phyloP scores from a whole-genome alignment of 2,329 filamentous ascomycete genomes.

The Daldinia eschscholtzii region DNA sequence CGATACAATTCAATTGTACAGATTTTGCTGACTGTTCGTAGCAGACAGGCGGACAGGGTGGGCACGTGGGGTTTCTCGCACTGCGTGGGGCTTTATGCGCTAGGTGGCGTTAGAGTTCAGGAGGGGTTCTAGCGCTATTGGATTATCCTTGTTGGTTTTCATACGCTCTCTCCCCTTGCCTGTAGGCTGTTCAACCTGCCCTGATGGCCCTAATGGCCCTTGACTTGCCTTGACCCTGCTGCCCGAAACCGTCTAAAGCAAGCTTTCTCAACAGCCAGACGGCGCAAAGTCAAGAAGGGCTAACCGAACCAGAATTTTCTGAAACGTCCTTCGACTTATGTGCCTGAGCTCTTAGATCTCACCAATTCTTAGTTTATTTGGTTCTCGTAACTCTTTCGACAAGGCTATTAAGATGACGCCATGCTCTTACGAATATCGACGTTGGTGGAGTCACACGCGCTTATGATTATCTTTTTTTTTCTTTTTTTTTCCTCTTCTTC shows the following conservation, averaged over 20 bases:
- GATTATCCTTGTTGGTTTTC: conserved; percentile 26
- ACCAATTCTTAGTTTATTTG: conserved; percentile 17
- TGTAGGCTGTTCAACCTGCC: conserved; percentile 11
- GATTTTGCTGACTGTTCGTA: conserved; percentile 10
- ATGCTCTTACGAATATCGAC: conserved; percentile 3
- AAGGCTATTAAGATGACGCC: conserved; percentile 20
- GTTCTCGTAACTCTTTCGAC: conserved; percentile 5
- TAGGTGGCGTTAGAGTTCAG: conserved; percentile 14
- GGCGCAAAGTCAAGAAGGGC: not conserved
- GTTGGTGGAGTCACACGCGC: not conserved
- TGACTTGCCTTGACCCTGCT: conserved; percentile 2
- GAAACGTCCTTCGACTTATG: conserved; percentile 39
- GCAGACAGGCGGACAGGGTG: conserved; percentile 18
- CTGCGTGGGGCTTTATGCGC: conserved; percentile 29
- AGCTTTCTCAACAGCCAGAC: conserved; percentile 3
- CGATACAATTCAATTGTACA: conserved; percentile 10
- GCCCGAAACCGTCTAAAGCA: conserved; percentile 12
- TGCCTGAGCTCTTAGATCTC: conserved; percentile 22
- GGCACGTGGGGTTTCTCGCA: conserved; percentile 34
- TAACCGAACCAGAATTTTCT: conserved; percentile 28
- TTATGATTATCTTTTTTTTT: not conserved
- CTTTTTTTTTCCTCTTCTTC: no score
- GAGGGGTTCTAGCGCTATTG: conserved; percentile 17
- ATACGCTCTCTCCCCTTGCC: conserved; percentile 22
- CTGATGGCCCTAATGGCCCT: no score